These are phyloP conservation scores for Apium graveolens DNA, from an alignment of 129 eudicot species.

Conservation along the genomic window DNA sequence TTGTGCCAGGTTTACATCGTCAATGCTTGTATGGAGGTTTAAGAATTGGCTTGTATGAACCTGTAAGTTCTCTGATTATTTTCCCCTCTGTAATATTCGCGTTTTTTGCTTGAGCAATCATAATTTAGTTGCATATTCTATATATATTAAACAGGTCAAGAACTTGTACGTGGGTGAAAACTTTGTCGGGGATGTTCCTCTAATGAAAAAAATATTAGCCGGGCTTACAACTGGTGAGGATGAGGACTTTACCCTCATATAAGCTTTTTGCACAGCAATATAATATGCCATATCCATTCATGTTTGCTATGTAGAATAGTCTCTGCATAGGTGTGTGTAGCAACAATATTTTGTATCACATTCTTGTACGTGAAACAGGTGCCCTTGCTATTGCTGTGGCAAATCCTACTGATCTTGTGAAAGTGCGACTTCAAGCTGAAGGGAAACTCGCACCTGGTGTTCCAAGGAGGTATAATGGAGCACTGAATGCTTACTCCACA, in stretches of 20 bases:
- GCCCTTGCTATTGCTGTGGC: slow-evolving; percentile 64
- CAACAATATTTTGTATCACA: neutral
- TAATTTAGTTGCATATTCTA: neutral
- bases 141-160: slow-evolving; percentile 42
- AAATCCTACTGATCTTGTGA: slow-evolving; percentile 83
- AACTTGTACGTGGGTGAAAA: slow-evolving; percentile 66
- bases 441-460: slow-evolving; percentile 75
- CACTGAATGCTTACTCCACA: slow-evolving; percentile 70
- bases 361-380: slow-evolving; percentile 27
- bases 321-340: slow-evolving; percentile 1
- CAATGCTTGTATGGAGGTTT: slow-evolving; percentile 72
- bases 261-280: neutral
- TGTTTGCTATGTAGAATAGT: neutral
- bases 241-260: neutral
- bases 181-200: slow-evolving; percentile 77
- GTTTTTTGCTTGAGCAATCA: neutral
- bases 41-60: slow-evolving; percentile 83
- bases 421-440: slow-evolving; percentile 82
- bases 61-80: slow-evolving; percentile 30
- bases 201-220: slow-evolving; percentile 74
- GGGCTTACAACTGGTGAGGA: slow-evolving; percentile 82
- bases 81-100: neutral
- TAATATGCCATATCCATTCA: neutral
- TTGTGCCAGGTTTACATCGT: slow-evolving; percentile 87
- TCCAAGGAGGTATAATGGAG: slow-evolving; percentile 81